Evolutionary conservation across 1,284 basidiomycete species (phyloP).

Genomic region (Erythrobasidium hasegawianum): DNA sequence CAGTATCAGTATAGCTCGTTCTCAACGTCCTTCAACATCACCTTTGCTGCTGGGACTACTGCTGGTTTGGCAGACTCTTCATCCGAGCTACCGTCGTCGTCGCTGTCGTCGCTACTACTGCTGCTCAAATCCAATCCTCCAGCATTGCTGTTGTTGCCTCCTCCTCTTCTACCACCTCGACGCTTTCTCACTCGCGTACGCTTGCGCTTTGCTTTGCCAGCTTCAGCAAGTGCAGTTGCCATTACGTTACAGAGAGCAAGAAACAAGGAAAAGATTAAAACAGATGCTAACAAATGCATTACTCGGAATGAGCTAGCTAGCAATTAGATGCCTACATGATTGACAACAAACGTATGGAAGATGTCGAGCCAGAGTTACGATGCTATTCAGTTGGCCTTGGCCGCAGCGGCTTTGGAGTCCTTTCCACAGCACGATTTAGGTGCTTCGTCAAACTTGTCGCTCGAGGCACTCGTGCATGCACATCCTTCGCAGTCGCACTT

Average conservation of each 20-base stretch:
- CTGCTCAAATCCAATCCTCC: constrained; percentile 1
- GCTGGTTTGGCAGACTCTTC: constrained; percentile 1
- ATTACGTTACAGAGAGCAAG: too few species aligned
- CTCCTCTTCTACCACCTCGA: constrained; percentile 13
- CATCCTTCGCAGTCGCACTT: constrained; percentile 26
- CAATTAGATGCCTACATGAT: too few species aligned
- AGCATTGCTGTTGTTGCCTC: background rate
- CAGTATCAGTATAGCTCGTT: background rate
- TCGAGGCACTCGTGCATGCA: constrained; percentile 13
- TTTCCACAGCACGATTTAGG: constrained; percentile 28
- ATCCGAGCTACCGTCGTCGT: constrained; percentile 2
- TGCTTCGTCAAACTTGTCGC: constrained; percentile 18
- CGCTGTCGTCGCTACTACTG: background rate
- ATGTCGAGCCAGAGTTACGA: too few species aligned
- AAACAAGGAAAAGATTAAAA: too few species aligned
- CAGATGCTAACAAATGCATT: too few species aligned
- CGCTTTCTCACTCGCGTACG: constrained; percentile 15
- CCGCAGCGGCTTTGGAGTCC: too few species aligned
- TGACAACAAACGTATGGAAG: too few species aligned
- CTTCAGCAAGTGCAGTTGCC: background rate
- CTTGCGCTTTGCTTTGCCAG: constrained; percentile 22
- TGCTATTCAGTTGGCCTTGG: too few species aligned
- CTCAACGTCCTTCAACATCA: too few species aligned
- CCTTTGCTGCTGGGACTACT: background rate
- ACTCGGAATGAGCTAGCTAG: too few species aligned